phyloP scores from a whole-genome alignment of 768 basidiomycete genomes.

The Paxillus rubicundulus region DNA sequence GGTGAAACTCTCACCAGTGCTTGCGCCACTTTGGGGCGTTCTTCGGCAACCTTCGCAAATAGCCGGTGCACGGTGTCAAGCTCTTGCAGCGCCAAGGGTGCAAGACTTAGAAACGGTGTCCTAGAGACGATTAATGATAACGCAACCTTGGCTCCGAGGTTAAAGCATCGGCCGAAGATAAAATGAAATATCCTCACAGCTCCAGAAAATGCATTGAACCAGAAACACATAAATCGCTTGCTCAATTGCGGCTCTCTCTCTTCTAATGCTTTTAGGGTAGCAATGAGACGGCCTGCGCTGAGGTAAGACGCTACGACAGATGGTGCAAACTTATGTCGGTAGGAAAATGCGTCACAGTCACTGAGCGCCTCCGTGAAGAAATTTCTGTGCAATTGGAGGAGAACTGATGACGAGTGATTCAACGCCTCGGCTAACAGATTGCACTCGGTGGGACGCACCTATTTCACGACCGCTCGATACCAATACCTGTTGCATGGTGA shows the following conservation, averaged over 20 bases:
- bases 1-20: constrained; percentile 43
- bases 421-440: neutral
- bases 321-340: constrained; percentile 61
- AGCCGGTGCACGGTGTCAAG: constrained; percentile 57
- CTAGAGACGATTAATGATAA: constrained; percentile 63
- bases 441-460: constrained; percentile 38
- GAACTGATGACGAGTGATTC: constrained; percentile 38
- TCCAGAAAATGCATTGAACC: constrained; percentile 74
- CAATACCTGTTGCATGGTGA: constrained; percentile 64
- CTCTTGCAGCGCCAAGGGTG: constrained; percentile 57
- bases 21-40: constrained; percentile 60
- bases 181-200: constrained; percentile 45
- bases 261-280: constrained; percentile 54
- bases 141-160: constrained; percentile 48
- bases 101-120: constrained; percentile 55
- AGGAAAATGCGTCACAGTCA: constrained; percentile 48
- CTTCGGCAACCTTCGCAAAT: constrained; percentile 54
- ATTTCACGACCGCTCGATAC: constrained; percentile 62
- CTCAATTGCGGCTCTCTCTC: constrained; percentile 58
- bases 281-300: constrained; percentile 55
- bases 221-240: constrained; percentile 66
- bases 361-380: constrained; percentile 68
- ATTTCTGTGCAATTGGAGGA: constrained; percentile 65
- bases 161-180: neutral
- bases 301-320: constrained; percentile 71